Percentiles rank a stretch among this genome's conserved stretches.
Conservation (phyloP, 139 green algal genomes). For the Zygnema circumcarinatum region DNA sequence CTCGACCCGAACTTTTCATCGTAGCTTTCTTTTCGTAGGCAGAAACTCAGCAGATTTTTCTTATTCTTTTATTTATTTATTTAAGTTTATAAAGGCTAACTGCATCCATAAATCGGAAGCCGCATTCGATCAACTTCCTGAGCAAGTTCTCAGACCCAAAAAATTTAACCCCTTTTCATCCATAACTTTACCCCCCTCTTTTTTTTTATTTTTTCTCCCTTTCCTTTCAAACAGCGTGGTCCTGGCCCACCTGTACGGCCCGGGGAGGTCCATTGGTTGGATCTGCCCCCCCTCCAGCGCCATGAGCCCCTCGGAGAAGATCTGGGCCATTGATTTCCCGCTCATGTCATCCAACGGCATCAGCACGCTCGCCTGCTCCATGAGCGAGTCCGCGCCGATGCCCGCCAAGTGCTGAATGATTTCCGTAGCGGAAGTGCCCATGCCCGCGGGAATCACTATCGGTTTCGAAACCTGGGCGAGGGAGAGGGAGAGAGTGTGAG, state of each 20-base stretch:
- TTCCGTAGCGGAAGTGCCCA: slow-evolving; percentile 26
- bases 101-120: no score
- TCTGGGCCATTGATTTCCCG: slow-evolving; percentile 41
- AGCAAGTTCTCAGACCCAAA: no score
- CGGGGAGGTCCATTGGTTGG: background rate
- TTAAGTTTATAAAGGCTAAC: no score
- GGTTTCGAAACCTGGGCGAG: slow-evolving; percentile 37
- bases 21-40: no score
- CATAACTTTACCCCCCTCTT: no score
- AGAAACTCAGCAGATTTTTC: no score
- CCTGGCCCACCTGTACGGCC: background rate
- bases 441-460: slow-evolving; percentile 45
- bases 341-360: slow-evolving; percentile 52
- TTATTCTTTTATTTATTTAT: no score
- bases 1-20: no score
- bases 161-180: no score
- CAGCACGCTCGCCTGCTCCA: slow-evolving; percentile 8
- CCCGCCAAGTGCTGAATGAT: slow-evolving; percentile 45
- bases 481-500: background rate
- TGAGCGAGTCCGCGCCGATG: background rate
- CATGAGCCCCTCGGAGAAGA: slow-evolving; percentile 33
- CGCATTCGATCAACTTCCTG: no score
- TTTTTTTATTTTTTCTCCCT: background rate
- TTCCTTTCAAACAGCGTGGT: background rate
- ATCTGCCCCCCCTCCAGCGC: slow-evolving; percentile 30